Percentiles rank a stretch among this genome's conserved stretches.
Evolutionary conservation across 2,329 filamentous ascomycete genomes (phyloP).

Genomic region (Sarocladiaceae sp.): DNA sequence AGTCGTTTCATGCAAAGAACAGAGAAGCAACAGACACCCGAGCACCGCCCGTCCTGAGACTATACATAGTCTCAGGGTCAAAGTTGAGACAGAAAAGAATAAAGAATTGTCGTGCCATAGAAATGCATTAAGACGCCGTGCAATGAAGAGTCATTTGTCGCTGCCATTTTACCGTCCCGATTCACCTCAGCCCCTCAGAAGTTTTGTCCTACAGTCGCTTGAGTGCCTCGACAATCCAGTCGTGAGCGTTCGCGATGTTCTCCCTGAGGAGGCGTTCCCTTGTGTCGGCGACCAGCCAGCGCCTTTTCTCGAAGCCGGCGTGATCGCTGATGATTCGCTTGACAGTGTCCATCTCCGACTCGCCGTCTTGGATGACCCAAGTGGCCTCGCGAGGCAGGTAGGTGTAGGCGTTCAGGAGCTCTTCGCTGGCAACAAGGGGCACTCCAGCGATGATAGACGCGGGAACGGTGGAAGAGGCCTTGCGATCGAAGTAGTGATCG

Average conservation of each 20-base stretch:
- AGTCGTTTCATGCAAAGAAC: not conserved
- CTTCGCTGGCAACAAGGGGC: conserved; percentile 20
- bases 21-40: not conserved
- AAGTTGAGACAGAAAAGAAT: not conserved
- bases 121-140: not conserved
- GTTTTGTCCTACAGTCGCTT: not conserved
- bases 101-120: not conserved
- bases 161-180: not conserved
- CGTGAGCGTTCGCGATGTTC: conserved; percentile 17
- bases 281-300: conserved; percentile 9
- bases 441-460: conserved; percentile 22
- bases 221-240: conserved; percentile 14
- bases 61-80: not conserved
- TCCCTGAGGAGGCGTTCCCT: conserved; percentile 14
- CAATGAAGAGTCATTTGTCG: not conserved
- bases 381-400: conserved; percentile 21
- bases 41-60: not conserved
- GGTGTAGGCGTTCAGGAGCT: conserved; percentile 20
- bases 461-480: conserved; percentile 23
- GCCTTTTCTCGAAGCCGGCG: conserved; percentile 17
- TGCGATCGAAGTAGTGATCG: conserved; percentile 22
- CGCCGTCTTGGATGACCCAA: conserved; percentile 19
- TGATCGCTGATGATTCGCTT: conserved; percentile 19
- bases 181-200: conserved; percentile 12
- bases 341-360: conserved; percentile 23